Conservation (phyloP, 768 basidiomycete species). For the Hypholoma fasciculare region DNA sequence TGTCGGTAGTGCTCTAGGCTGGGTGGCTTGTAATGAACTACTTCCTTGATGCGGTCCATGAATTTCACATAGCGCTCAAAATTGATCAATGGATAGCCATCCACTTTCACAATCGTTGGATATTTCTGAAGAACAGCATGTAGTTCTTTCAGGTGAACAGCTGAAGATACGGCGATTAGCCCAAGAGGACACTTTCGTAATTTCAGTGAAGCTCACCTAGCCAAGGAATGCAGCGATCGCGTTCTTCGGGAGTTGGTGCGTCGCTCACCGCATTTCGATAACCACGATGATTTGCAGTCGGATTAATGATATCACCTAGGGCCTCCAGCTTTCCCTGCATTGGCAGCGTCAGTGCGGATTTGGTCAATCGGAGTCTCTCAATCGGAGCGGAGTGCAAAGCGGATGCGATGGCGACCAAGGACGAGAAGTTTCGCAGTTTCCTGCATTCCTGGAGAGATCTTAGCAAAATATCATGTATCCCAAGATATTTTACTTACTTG, state of each 20-base stretch:
- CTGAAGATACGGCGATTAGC: constrained; percentile 17
- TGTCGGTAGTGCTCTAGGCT: constrained; percentile 31
- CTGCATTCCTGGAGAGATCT: constrained; percentile 37
- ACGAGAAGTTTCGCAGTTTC: constrained; percentile 43
- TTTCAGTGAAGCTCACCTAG: constrained; percentile 27
- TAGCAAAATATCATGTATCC: background rate
- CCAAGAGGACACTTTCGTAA: background rate
- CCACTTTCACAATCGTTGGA: constrained; percentile 25
- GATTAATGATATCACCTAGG: constrained; percentile 33
- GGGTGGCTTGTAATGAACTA: constrained; percentile 31
- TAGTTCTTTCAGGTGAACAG: constrained; percentile 39
- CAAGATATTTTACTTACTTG: constrained; percentile 24
- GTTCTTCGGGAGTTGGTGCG: constrained; percentile 18
- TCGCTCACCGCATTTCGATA: constrained; percentile 36
- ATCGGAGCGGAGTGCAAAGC: constrained; percentile 42
- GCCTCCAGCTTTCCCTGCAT: constrained; percentile 29
- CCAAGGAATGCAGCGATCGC: constrained; percentile 38
- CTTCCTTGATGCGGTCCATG: constrained; percentile 33
- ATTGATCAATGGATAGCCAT: constrained; percentile 40
- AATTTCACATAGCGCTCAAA: constrained; percentile 40
- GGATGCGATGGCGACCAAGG: constrained; percentile 40
- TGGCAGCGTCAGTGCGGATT: constrained; percentile 26
- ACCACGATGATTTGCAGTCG: constrained; percentile 31
- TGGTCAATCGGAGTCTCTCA: constrained; percentile 34
- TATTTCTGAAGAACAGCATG: constrained; percentile 29